Percentiles rank a stretch among this genome's conserved stretches.
Conservation (phyloP, 305 asterid genomes). For the Fraxinus dipetala region DNA sequence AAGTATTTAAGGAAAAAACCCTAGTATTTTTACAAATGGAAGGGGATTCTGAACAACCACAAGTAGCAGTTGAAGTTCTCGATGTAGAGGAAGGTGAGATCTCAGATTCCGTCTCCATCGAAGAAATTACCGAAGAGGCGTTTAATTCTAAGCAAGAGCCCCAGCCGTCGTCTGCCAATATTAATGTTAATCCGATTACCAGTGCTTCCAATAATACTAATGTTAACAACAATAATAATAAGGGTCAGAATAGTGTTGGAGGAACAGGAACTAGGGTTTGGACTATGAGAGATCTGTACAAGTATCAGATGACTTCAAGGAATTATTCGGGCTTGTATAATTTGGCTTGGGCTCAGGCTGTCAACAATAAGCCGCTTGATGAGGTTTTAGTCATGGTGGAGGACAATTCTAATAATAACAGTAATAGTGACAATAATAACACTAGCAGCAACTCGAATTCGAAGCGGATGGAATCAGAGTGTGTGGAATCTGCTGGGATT, state of each 20-base stretch:
- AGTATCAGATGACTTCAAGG: conserved; percentile 56
- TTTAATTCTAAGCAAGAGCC: conserved; percentile 48
- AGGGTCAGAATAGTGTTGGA: conserved; percentile 21
- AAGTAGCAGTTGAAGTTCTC: conserved; percentile 34
- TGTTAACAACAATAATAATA: conserved; percentile 18
- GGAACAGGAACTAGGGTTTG: conserved; percentile 61
- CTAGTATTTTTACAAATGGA: conserved; percentile 35
- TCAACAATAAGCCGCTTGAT: conserved; percentile 78
- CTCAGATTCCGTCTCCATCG: conserved; percentile 84
- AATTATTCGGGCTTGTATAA: conserved; percentile 67
- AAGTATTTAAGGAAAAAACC: conserved; percentile 27
- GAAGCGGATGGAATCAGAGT: conserved; percentile 14
- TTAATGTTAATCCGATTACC: conserved; percentile 24
- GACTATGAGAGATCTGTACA: conserved; percentile 74
- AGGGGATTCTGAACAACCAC: conserved; percentile 45
- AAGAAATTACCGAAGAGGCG: conserved; percentile 64
- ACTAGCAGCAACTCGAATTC: conserved; percentile 25
- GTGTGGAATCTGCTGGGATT: conserved; percentile 6
- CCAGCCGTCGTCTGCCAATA: conserved; percentile 21
- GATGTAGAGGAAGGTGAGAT: conserved; percentile 93
- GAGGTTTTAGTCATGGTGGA: conserved; percentile 71
- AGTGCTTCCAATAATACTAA: conserved; percentile 25
- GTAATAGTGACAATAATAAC: conserved; percentile 23
- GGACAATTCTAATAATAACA: conserved; percentile 31
- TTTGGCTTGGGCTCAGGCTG: conserved; percentile 97